Evolutionary conservation across 2,329 filamentous ascomycete species (phyloP), one percentile per base, ranked within the genome.

Genomic region (Huntiella moniliformis): DNA sequence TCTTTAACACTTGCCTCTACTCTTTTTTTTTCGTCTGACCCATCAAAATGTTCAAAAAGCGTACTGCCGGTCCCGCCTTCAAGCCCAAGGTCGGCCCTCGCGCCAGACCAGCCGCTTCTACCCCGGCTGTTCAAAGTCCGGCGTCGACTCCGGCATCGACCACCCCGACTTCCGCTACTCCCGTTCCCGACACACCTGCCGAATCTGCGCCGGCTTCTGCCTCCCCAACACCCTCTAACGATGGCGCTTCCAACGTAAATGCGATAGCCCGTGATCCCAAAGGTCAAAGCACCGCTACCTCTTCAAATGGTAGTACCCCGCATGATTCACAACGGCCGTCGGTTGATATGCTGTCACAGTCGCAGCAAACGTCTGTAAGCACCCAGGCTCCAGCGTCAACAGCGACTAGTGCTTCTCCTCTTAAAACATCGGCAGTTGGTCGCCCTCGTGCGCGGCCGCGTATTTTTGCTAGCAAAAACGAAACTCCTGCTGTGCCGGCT

Each of bases 41-140:
- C 40, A 42, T 13, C 17, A 43, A 68, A 50, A 79, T 79, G 63
- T 69, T 79, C 60, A 82, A 82, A 63, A 81, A 82, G 61, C 66
- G 68, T 54, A 68, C 66, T 56, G 43, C 18, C 39, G 67, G 68
- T 53, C 63, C 68, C 48, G 67, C 67, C 63, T 83, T 85, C 63
- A 81, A 81, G 58, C 79, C 79, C 38, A 84, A 81, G 63, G 72
- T 73, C 52, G 73, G 62, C 32, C 65, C 67, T 52, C 72, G 77
- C 56, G 67, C 70, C 49, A 57, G 58, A 51, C 64, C 66, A 52
- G 61, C 64, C 46, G 45, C 36, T 37, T n/a, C 50, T 31, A 16
- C 50, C 1, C 15, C 46, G 31, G 18, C 47, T 35, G 16, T 36
- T 6, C 15, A 44, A 3, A 38, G 44, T 35, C 37, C 47, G 38